These are phyloP conservation scores for Fraxinus dipetala DNA, from an alignment of 305 asterid species.

Conservation along the genomic window DNA sequence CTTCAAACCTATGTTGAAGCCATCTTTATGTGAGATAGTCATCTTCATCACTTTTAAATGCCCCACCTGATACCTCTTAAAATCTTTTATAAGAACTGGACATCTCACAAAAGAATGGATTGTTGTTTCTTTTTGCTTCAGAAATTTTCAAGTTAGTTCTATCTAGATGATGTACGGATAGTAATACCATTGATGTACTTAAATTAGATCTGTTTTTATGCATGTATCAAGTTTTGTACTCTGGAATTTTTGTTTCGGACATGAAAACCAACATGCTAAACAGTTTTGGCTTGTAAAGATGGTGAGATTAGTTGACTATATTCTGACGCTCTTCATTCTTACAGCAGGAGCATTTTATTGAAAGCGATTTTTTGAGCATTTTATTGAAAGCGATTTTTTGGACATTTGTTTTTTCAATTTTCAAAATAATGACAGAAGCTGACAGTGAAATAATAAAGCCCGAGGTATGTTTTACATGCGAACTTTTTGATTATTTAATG, in stretches of 20 bases:
- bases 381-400: slow-evolving; percentile 17
- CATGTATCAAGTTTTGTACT: neutral
- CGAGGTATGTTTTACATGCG: slow-evolving; percentile 35
- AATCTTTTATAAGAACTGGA: neutral
- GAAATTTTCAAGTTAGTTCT: neutral
- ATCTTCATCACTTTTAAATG: neutral
- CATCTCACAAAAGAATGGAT: neutral
- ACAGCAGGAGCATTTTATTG: slow-evolving; percentile 31
- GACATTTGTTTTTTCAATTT: slow-evolving; percentile 17
- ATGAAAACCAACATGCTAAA: neutral
- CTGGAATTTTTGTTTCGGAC: neutral
- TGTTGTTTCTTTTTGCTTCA: neutral
- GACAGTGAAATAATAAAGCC: slow-evolving; percentile 58
- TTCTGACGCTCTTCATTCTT: slow-evolving; percentile 10
- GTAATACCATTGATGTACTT: neutral
- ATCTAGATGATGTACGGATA: neutral
- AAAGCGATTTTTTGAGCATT: slow-evolving; percentile 16
- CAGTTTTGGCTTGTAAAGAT: neutral
- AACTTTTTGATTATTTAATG: slow-evolving; percentile 1
- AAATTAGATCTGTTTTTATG: neutral
- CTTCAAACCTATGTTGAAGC: slow-evolving; percentile 1
- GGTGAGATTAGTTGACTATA: slow-evolving; percentile 2
- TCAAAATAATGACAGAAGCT: slow-evolving; percentile 46
- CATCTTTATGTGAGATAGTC: slow-evolving; percentile 13
- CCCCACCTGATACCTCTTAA: neutral